A percentile compares a stretch with the other conserved stretches of the same genome.
Evolutionary conservation across 345 rosid species (phyloP).

Genomic region (Eucalyptus curtisii): DNA sequence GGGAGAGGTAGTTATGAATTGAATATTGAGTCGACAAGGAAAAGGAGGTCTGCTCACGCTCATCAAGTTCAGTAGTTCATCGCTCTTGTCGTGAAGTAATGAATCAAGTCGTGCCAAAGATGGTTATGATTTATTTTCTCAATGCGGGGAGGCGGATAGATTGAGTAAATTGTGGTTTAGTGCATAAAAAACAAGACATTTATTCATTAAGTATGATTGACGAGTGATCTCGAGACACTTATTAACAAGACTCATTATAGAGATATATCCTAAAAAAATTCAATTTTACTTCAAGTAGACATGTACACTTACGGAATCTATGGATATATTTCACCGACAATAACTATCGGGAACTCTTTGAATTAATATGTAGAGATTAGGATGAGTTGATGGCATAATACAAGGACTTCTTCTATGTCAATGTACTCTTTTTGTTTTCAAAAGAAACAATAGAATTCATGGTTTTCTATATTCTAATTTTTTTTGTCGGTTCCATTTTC

Average conservation of each 20-base stretch:
- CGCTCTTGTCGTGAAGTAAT: background rate
- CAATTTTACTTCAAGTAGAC: background rate
- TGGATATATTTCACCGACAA: background rate
- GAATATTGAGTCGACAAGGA: background rate
- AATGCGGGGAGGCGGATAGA: background rate
- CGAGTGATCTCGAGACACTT: background rate
- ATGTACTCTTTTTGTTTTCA: background rate
- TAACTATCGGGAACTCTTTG: background rate
- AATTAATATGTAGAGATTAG: background rate
- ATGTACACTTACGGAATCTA: background rate
- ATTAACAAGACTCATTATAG: background rate
- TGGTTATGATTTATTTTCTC: background rate
- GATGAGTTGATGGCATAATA: background rate
- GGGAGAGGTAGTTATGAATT: background rate
- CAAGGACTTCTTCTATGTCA: background rate
- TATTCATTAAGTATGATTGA: background rate
- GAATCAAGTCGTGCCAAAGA: background rate
- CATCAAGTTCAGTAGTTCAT: background rate
- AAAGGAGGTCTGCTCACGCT: background rate
- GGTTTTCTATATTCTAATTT: background rate
- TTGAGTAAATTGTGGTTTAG: background rate
- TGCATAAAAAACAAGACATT: background rate
- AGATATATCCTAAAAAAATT: background rate
- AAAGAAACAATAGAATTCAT: background rate
- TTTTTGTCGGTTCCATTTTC: background rate